These are phyloP conservation scores for Sphagnum fallax DNA, from an alignment of 228 moss, liverwort and hornwort genomes.

Conservation along the genomic window DNA sequence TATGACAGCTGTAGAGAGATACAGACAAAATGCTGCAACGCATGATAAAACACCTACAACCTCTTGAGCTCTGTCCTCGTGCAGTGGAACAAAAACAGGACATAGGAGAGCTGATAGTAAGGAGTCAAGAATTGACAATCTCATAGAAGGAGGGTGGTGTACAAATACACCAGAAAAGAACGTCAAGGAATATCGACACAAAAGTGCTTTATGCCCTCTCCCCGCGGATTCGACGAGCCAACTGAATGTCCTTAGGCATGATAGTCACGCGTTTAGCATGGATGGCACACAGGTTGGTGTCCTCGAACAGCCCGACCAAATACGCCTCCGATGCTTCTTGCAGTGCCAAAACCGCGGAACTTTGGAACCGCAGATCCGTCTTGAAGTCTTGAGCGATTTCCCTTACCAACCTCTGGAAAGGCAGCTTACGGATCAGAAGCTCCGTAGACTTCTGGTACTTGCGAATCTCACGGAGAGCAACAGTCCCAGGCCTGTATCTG, in stretches of 20 bases:
- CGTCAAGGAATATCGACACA: too few relatives aligned
- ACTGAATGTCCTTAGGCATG: constrained; percentile 5
- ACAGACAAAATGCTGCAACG: too few relatives aligned
- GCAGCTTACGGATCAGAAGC: not conserved
- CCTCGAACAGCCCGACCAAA: not conserved
- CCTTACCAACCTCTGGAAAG: not conserved
- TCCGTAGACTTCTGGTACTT: constrained; percentile 6
- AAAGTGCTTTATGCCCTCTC: not conserved
- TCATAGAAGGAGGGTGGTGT: too few relatives aligned
- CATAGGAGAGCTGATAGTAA: too few relatives aligned
- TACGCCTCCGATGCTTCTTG: not conserved
- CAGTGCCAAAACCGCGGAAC: not conserved
- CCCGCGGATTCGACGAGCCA: constrained; percentile 3
- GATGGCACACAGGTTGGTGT: not conserved
- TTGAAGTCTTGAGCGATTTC: not conserved
- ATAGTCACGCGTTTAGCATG: constrained; percentile 1
- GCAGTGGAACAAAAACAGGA: too few relatives aligned
- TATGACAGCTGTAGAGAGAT: too few relatives aligned
- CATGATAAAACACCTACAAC: too few relatives aligned
- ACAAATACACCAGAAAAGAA: too few relatives aligned
- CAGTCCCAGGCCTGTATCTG: not conserved
- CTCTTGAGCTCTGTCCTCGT: too few relatives aligned
- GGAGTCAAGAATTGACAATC: too few relatives aligned
- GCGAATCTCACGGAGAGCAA: constrained; percentile 9
- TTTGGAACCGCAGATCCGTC: not conserved